A percentile compares a stretch with the other conserved stretches of the same genome.
Evolutionary conservation across 129 eudicot genomes (phyloP).

Genomic region (Scalesia atractyloides): DNA sequence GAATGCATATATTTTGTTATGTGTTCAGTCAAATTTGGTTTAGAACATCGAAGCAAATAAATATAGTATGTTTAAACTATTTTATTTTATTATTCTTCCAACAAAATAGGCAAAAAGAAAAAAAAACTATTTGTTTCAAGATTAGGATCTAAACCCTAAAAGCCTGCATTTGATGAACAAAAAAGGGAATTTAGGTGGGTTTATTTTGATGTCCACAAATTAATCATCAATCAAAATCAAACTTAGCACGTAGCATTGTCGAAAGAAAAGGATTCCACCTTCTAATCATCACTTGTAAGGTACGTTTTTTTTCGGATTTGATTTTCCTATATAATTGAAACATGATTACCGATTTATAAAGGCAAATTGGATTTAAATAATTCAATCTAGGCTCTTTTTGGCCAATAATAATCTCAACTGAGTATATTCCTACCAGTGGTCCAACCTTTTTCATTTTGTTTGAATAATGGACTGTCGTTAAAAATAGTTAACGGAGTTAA

Average conservation of each 20-base stretch:
- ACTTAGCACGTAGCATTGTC: conserved; percentile 4
- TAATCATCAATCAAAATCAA: conserved; percentile 28
- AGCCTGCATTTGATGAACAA: not conserved
- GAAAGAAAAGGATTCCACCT: conserved; percentile 1
- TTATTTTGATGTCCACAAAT: conserved; percentile 25
- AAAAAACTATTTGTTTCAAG: not conserved
- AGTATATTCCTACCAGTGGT: too few relatives aligned
- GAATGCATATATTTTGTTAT: too few relatives aligned
- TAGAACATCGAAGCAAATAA: too few relatives aligned
- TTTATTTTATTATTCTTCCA: too few relatives aligned
- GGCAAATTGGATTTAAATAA: too few relatives aligned
- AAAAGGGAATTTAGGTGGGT: not conserved
- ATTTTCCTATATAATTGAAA: not conserved
- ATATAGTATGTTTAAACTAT: too few relatives aligned
- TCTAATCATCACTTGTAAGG: not conserved
- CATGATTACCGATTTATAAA: not conserved
- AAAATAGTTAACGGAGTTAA: too few relatives aligned
- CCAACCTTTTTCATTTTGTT: too few relatives aligned
- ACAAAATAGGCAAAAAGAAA: not conserved
- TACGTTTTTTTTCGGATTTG: not conserved
- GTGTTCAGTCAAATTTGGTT: too few relatives aligned
- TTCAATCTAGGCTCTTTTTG: too few relatives aligned
- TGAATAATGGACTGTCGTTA: too few relatives aligned
- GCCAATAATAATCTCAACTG: too few relatives aligned
- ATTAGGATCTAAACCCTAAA: conserved; percentile 17